phyloP scores from a whole-genome alignment of 2,329 filamentous ascomycete genomes.

The Hypomyces perniciosus region DNA sequence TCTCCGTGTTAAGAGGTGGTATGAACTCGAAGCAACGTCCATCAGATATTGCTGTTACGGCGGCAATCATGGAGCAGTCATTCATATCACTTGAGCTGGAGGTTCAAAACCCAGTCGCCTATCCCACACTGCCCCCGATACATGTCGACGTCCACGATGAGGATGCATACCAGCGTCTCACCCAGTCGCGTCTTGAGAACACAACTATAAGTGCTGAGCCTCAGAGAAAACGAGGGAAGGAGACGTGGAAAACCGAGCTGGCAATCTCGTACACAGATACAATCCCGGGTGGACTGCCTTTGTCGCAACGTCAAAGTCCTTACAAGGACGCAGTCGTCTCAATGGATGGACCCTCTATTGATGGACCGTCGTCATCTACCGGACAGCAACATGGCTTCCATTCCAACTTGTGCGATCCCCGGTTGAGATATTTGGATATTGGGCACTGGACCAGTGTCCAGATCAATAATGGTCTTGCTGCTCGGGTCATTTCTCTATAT shows the following conservation, averaged over 20 bases:
- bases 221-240: background rate
- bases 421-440: slow-evolving; percentile 24
- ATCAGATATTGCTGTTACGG: background rate
- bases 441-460: slow-evolving; percentile 29
- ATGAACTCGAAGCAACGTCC: background rate
- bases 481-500: slow-evolving; percentile 30
- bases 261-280: too few relatives aligned
- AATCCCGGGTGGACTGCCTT: too few relatives aligned
- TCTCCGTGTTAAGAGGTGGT: slow-evolving; percentile 16
- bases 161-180: background rate
- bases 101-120: slow-evolving; percentile 5
- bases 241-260: background rate
- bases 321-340: too few relatives aligned
- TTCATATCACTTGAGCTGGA: slow-evolving; percentile 1
- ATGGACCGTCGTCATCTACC: too few relatives aligned
- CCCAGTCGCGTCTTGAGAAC: background rate
- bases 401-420: slow-evolving; percentile 18
- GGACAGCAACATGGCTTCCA: background rate
- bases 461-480: slow-evolving; percentile 25
- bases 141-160: background rate
- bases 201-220: background rate
- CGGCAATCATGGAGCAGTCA: background rate
- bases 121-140: background rate
- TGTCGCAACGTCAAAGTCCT: too few relatives aligned
- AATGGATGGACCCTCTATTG: too few relatives aligned